Percentiles rank a stretch among this genome's conserved stretches.
Conservation (phyloP, 139 green algal genomes). For the Chlorella sp. region DNA sequence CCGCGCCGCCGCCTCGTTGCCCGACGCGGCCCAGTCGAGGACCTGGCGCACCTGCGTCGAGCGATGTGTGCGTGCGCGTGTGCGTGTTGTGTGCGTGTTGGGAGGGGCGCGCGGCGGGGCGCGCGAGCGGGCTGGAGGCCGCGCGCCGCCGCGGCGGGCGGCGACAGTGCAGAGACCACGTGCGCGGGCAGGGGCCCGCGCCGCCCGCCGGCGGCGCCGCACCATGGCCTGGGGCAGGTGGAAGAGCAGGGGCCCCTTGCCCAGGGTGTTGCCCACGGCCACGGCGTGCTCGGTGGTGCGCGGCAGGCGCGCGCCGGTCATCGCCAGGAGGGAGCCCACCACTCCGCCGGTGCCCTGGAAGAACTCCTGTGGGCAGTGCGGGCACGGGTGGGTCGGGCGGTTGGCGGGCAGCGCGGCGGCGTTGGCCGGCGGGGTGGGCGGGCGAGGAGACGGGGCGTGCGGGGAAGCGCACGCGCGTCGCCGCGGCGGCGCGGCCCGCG, state of each 20-base stretch:
- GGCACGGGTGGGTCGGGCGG: no score
- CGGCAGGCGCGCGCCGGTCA: constrained; percentile 42
- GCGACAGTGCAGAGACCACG: no score
- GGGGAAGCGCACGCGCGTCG: not conserved
- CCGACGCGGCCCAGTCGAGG: constrained; percentile 33
- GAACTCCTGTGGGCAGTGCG: no score
- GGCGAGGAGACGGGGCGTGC: not conserved
- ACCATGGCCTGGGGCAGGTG: constrained; percentile 46
- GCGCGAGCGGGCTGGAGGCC: no score
- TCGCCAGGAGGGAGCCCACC: constrained; percentile 45
- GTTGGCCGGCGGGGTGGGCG: constrained; percentile 29
- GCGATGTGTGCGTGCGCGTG: no score
- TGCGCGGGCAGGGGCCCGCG: not conserved
- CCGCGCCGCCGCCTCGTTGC: constrained; percentile 37
- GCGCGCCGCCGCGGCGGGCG: no score
- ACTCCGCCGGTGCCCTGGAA: constrained; percentile 56
- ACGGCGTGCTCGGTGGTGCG: constrained; percentile 36
- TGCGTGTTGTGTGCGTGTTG: no score
- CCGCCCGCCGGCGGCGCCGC: not conserved
- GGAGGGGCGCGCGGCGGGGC: no score
- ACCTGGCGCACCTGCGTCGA: no score
- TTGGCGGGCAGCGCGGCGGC: constrained; percentile 19
- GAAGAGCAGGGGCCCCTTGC: constrained; percentile 80
- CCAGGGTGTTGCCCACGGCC: constrained; percentile 75
- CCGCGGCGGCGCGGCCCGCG: constrained; percentile 27